Percentiles rank a stretch among this genome's conserved stretches.
These are phyloP conservation scores for Hypericum perforatum DNA, from an alignment of 345 rosid genomes.

Conservation along the genomic window DNA sequence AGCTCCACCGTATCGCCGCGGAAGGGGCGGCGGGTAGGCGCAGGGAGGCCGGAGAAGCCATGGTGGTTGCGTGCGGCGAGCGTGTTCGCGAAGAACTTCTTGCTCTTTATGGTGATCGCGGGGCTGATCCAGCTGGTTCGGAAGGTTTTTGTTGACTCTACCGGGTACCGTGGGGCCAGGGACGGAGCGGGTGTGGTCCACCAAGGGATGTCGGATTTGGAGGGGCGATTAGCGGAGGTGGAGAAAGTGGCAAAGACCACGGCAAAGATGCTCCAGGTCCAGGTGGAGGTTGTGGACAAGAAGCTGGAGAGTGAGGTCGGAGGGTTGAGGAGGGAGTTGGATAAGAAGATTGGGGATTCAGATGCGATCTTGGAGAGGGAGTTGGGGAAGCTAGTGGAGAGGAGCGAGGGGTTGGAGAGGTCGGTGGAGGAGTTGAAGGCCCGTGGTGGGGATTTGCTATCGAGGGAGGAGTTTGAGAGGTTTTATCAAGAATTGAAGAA, in stretches of 20 bases:
- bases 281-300: conserved; percentile 66
- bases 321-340: conserved; percentile 37
- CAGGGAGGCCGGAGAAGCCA: conserved; percentile 40
- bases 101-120: conserved; percentile 40
- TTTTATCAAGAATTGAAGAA: conserved; percentile 48
- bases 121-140: conserved; percentile 64
- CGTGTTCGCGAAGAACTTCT: conserved; percentile 55
- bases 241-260: conserved; percentile 59
- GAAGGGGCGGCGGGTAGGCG: conserved; percentile 34
- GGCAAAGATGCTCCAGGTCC: conserved; percentile 59
- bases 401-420: conserved; percentile 39
- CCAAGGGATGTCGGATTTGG: conserved; percentile 45
- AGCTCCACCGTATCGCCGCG: conserved; percentile 53
- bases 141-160: conserved; percentile 29
- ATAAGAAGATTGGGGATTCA: conserved; percentile 34
- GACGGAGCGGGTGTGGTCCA: background rate
- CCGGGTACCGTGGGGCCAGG: conserved; percentile 24
- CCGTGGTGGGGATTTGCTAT: conserved; percentile 29
- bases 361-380: conserved; percentile 24
- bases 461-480: conserved; percentile 58
- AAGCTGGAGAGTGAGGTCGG: conserved; percentile 52
- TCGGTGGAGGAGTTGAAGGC: conserved; percentile 52
- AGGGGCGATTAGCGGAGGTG: conserved; percentile 62
- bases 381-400: conserved; percentile 44
- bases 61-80: conserved; percentile 58